These are phyloP conservation scores for Trametes pubescens DNA, from an alignment of 1,284 basidiomycete species.

Conservation along the genomic window DNA sequence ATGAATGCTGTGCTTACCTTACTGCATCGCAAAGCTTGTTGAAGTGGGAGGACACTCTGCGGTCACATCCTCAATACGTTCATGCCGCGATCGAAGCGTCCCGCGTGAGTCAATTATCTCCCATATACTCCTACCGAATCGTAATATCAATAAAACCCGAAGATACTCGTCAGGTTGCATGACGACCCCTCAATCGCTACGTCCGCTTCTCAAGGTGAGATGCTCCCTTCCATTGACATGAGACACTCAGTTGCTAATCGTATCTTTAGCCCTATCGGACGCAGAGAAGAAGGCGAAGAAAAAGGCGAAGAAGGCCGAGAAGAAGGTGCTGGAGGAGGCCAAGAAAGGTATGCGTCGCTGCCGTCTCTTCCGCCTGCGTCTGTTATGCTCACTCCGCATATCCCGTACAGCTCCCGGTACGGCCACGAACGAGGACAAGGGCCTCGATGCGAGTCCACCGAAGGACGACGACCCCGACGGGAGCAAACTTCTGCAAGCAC, in stretches of 20 bases:
- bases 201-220: conserved; percentile 49
- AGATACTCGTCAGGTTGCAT: conserved; percentile 81
- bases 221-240: too few species aligned
- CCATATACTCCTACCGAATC: conserved; percentile 1
- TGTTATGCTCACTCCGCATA: conserved; percentile 2
- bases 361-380: background rate
- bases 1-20: background rate
- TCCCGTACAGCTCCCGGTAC: conserved; percentile 33
- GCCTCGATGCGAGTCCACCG: conserved; percentile 63
- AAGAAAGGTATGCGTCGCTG: conserved; percentile 58
- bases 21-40: conserved; percentile 63
- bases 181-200: conserved; percentile 77
- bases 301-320: conserved; percentile 88
- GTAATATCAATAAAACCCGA: conserved; percentile 6
- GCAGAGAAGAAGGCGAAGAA: conserved; percentile 90
- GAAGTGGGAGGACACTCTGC: conserved; percentile 83
- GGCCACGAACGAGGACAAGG: conserved; percentile 74
- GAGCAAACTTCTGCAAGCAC: conserved; percentile 66
- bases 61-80: conserved; percentile 80
- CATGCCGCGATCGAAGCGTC: conserved; percentile 78
- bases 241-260: background rate
- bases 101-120: conserved; percentile 51
- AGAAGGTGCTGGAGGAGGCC: conserved; percentile 69
- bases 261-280: conserved; percentile 56
- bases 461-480: conserved; percentile 91